A percentile compares a stretch with the other conserved stretches of the same genome.
Evolutionary conservation across 78 protist species (phyloP).

Genomic region (Dictyostelium citrinum): DNA sequence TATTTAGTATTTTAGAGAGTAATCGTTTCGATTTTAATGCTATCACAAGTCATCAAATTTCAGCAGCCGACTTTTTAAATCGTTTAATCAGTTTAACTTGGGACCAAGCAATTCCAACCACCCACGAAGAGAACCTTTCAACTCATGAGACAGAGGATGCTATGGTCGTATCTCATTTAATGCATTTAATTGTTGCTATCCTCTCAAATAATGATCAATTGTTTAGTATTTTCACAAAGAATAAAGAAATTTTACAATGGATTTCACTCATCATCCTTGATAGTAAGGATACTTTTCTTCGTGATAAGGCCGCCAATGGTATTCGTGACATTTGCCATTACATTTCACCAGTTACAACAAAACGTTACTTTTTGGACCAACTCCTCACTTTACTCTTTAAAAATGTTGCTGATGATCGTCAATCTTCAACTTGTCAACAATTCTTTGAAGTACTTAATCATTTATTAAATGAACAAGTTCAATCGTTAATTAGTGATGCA

Average conservation of each 20-base stretch:
- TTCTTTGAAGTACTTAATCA: slow-evolving; percentile 9
- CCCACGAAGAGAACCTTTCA: slow-evolving; percentile 14
- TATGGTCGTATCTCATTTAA: background rate
- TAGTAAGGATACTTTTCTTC: slow-evolving; percentile 11
- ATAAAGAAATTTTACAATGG: slow-evolving; percentile 29
- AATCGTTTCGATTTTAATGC: slow-evolving; percentile 5
- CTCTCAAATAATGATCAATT: background rate
- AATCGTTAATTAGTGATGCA: background rate
- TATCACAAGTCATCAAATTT: background rate
- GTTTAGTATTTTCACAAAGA: background rate
- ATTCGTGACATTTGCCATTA: background rate
- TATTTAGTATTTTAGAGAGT: background rate
- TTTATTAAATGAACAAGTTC: slow-evolving; percentile 16
- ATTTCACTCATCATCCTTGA: background rate
- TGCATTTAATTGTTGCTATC: background rate
- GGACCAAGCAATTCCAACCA: slow-evolving; percentile 30
- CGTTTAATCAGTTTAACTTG: slow-evolving; percentile 28
- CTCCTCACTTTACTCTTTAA: background rate
- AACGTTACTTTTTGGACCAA: slow-evolving; percentile 25
- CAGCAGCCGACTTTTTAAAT: slow-evolving; percentile 1
- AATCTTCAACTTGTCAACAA: slow-evolving; percentile 9
- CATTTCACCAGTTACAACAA: background rate
- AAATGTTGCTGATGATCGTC: slow-evolving; percentile 14
- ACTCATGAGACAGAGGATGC: slow-evolving; percentile 62
- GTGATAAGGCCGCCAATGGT: slow-evolving; percentile 18